Conservation (phyloP, 164 flowering plant genomes). For the Magnolia changhungtana region DNA sequence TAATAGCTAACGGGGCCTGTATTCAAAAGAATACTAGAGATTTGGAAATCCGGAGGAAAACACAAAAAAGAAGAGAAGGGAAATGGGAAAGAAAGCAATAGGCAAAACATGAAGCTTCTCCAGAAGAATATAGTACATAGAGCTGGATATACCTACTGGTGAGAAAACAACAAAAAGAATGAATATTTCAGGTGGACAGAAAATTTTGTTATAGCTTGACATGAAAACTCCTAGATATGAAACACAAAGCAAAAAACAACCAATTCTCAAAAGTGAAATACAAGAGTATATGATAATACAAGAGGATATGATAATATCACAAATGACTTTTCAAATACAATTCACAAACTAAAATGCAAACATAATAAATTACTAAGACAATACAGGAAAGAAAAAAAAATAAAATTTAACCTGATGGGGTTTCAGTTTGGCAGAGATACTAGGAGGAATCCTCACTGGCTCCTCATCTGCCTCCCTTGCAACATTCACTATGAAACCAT, state of each 20-base stretch:
- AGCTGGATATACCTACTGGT: background rate
- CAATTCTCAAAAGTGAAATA: background rate
- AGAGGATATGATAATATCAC: background rate
- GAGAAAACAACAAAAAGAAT: too few species aligned
- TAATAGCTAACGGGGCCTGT: background rate
- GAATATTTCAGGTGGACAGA: background rate
- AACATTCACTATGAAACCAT: conserved; percentile 90
- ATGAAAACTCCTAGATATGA: too few species aligned
- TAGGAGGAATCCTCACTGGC: conserved; percentile 81
- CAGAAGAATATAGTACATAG: background rate
- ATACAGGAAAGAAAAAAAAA: background rate
- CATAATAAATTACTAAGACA: background rate
- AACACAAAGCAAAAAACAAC: background rate
- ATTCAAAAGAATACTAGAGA: too few species aligned
- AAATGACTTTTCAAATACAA: background rate
- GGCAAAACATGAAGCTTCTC: background rate
- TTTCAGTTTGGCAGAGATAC: conserved; percentile 86
- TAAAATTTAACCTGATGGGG: conserved; percentile 82
- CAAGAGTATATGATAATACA: background rate
- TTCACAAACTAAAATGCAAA: background rate
- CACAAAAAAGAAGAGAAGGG: background rate
- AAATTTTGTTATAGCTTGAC: background rate
- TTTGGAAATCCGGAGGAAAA: background rate
- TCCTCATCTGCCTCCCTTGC: conserved; percentile 90
- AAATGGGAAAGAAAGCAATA: background rate